Evolutionary conservation across 1,284 basidiomycete species (phyloP), one percentile per base, ranked within the genome.

Genomic region (Leccinum proliferum): DNA sequence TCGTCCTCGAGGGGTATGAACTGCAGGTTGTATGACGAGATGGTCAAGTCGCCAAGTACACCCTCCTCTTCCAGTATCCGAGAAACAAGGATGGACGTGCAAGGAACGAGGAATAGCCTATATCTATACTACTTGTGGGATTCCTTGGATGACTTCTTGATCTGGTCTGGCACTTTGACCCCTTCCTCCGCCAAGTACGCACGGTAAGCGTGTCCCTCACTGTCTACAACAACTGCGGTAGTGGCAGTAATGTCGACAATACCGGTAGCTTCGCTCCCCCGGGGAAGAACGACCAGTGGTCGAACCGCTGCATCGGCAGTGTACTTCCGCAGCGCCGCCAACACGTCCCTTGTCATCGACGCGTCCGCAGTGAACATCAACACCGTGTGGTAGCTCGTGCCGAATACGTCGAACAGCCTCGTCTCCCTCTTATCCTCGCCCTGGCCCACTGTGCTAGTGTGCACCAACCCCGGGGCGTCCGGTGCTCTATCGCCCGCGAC

Each of bases 331-430:
- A 53, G 21, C 21, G 21, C 21, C 21, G 21, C 21, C 21, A 21
- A 21, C 21, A 21, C 21, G 21, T 21, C 21, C 5, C 25, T 21
- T 18, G 50, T 18, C 12, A 14, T 18, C 18, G 50, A n/a, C 12
- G 11, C 50, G 25, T 53, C 50, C 18, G 11, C 21, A 21, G 50
- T 18, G 50, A 53, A 53, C 25, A 29, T 18, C 12, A 53, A 64
- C 15, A 71, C 65, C 0, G 70, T 71, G 53, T 76, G 73, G n/a
- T 64, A 14, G 10, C 1, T 56, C 29, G 34, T 62, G 15, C 1
- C 66, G 35, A 5, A 69, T 25, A 53, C 21, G 50, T 53, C 50
- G 25, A 53, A 21, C 21, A 21, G 21, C 21, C 21, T 21, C 21
- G 21, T 21, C 21, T 21, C 21, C 21, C 21, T 21, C 21, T 21